Percentiles rank a stretch among this genome's conserved stretches.
These are phyloP conservation scores for Imleria badia DNA, from an alignment of 768 basidiomycete species.

Conservation along the genomic window DNA sequence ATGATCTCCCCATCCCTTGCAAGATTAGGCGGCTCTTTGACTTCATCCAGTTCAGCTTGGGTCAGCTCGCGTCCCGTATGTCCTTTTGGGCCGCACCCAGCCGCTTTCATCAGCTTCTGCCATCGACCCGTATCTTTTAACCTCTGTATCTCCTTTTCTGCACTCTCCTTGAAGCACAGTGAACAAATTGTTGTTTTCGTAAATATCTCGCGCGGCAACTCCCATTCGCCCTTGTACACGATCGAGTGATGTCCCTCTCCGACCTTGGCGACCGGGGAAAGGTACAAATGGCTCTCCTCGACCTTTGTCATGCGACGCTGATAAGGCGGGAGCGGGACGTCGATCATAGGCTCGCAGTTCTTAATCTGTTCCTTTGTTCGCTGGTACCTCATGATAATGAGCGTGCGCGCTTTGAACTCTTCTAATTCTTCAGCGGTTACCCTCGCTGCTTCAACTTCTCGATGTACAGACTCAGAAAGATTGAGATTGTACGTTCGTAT, in stretches of 20 bases:
- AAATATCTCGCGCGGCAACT: slow-evolving; percentile 46
- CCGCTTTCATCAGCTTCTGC: slow-evolving; percentile 16
- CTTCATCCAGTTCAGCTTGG: background rate
- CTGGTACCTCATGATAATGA: slow-evolving; percentile 22
- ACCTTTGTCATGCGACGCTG: slow-evolving; percentile 19
- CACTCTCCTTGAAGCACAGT: slow-evolving; percentile 37
- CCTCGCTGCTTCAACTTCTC: slow-evolving; percentile 1
- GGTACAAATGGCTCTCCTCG: slow-evolving; percentile 49
- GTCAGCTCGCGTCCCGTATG: background rate
- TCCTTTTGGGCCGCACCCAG: slow-evolving; percentile 12
- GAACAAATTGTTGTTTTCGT: slow-evolving; percentile 36
- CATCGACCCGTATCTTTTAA: slow-evolving; percentile 26
- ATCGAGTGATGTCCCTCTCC: slow-evolving; percentile 54
- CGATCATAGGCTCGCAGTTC: slow-evolving; percentile 30
- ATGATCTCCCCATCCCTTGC: slow-evolving; percentile 12
- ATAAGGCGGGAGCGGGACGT: slow-evolving; percentile 29
- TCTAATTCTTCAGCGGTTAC: slow-evolving; percentile 8
- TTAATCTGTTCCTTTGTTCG: slow-evolving; percentile 19
- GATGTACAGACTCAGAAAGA: background rate
- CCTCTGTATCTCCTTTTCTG: slow-evolving; percentile 19
- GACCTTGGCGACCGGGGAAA: slow-evolving; percentile 36
- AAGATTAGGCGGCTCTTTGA: background rate
- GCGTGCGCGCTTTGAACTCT: slow-evolving; percentile 14
- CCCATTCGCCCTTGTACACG: slow-evolving; percentile 51
- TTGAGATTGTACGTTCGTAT: slow-evolving; percentile 33